Conservation (phyloP, 495 filamentous ascomycete genomes). For the Amphirosellinia nigrospora region DNA sequence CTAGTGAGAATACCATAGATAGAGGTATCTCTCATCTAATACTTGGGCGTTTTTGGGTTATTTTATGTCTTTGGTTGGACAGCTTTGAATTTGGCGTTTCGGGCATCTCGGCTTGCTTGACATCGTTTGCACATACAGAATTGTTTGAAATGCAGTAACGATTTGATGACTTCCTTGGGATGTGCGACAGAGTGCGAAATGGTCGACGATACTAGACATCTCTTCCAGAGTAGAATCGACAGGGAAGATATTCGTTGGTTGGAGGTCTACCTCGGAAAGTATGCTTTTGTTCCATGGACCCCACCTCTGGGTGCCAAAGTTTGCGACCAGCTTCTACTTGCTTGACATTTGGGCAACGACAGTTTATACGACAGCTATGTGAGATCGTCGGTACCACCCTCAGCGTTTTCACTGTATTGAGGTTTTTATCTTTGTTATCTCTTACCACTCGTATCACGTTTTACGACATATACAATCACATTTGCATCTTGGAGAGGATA, state of each 20-base stretch:
- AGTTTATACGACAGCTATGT: slow-evolving; percentile 17
- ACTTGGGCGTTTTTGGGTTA: slow-evolving; percentile 22
- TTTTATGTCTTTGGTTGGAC: slow-evolving; percentile 2
- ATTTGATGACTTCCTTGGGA: slow-evolving; percentile 33
- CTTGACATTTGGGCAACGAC: slow-evolving; percentile 4
- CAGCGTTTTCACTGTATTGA: slow-evolving; percentile 8
- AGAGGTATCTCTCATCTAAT: slow-evolving; percentile 22
- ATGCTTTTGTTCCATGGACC: slow-evolving; percentile 2
- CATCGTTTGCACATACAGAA: slow-evolving; percentile 31
- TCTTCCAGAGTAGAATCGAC: neutral
- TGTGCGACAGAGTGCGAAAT: slow-evolving; percentile 11
- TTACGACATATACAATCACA: slow-evolving; percentile 27
- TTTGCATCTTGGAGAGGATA: slow-evolving; percentile 24
- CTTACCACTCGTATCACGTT: slow-evolving; percentile 14
- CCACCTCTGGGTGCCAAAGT: neutral
- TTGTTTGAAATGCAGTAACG: slow-evolving; percentile 42
- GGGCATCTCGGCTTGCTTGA: slow-evolving; percentile 21
- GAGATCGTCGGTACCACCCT: neutral
- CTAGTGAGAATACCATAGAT: slow-evolving; percentile 7
- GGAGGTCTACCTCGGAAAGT: neutral
- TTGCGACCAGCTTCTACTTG: neutral
- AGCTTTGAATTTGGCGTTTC: slow-evolving; percentile 33
- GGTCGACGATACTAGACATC: slow-evolving; percentile 8
- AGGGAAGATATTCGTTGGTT: neutral
- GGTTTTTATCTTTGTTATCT: neutral